These are phyloP conservation scores for Leccinum rimulosum DNA, from an alignment of 768 basidiomycete genomes.

Conservation along the genomic window DNA sequence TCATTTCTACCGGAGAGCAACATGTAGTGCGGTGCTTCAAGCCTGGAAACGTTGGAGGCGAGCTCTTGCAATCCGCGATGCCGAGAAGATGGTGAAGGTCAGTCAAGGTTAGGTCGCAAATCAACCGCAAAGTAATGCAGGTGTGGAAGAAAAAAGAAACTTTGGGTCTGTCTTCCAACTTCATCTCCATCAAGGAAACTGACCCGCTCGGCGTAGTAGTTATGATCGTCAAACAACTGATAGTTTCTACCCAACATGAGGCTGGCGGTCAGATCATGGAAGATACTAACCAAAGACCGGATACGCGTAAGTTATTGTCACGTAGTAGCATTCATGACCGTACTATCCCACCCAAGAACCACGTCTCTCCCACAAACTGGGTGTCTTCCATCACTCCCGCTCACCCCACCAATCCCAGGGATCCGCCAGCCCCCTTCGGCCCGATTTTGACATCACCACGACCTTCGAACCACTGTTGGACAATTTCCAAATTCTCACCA, in stretches of 20 bases:
- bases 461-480: slow-evolving; percentile 49
- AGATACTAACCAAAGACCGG: slow-evolving; percentile 42
- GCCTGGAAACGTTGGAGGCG: too few relatives aligned
- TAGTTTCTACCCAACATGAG: slow-evolving; percentile 45
- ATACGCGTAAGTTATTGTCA: slow-evolving; percentile 39
- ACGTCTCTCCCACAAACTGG: slow-evolving; percentile 42
- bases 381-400: slow-evolving; percentile 15
- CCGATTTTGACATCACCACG: slow-evolving; percentile 46
- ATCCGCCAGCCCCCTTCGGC: slow-evolving; percentile 35
- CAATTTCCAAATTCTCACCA: slow-evolving; percentile 51
- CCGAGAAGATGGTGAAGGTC: slow-evolving; percentile 45
- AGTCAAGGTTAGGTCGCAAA: slow-evolving; percentile 42
- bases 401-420: slow-evolving; percentile 27
- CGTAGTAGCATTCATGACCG: slow-evolving; percentile 48
- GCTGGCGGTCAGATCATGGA: slow-evolving; percentile 53
- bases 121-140: slow-evolving; percentile 47
- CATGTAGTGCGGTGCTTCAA: slow-evolving; percentile 7
- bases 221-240: slow-evolving; percentile 42
- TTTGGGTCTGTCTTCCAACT: slow-evolving; percentile 34
- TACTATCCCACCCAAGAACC: slow-evolving; percentile 48
- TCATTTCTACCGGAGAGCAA: slow-evolving; percentile 36
- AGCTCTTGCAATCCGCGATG: slow-evolving; percentile 37
- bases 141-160: slow-evolving; percentile 51
- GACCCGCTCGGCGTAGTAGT: slow-evolving; percentile 31
- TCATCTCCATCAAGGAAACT: neutral